phyloP scores from a whole-genome alignment of 1,139 yeast species.

The Hansenula lynferdii region DNA sequence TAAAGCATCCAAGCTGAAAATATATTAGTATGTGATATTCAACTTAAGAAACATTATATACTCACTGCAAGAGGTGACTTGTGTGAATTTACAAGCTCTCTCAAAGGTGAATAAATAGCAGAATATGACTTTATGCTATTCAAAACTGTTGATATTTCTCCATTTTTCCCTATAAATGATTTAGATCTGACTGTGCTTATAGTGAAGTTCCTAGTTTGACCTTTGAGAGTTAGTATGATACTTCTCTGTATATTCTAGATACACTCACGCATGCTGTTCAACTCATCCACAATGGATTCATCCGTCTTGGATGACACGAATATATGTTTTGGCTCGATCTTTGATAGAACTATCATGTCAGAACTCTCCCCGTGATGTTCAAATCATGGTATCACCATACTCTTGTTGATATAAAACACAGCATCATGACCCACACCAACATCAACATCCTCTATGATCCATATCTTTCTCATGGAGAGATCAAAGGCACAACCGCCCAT shows the following conservation, averaged over 20 bases:
- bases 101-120: too few species aligned
- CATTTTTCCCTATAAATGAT: neutral
- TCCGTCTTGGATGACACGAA: slow-evolving; percentile 3
- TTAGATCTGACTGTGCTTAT: neutral
- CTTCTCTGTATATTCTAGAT: too few species aligned
- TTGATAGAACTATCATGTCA: neutral
- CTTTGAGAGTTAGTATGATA: too few species aligned
- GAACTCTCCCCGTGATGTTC: too few species aligned
- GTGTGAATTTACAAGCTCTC: too few species aligned
- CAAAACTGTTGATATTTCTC: too few species aligned
- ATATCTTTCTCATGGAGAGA: neutral
- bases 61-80: too few species aligned
- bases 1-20: too few species aligned
- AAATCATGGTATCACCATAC: neutral
- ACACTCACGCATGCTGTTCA: too few species aligned
- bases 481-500: neutral
- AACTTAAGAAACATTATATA: too few species aligned
- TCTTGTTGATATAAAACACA: neutral
- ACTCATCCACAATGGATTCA: neutral
- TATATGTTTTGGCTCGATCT: slow-evolving; percentile 3
- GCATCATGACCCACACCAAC: neutral
- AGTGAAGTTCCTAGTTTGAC: neutral
- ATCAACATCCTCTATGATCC: neutral
- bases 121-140: too few species aligned
- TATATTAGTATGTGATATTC: too few species aligned